These are phyloP conservation scores for Phialophora tarda DNA, from an alignment of 2,329 filamentous ascomycete species.

Conservation along the genomic window DNA sequence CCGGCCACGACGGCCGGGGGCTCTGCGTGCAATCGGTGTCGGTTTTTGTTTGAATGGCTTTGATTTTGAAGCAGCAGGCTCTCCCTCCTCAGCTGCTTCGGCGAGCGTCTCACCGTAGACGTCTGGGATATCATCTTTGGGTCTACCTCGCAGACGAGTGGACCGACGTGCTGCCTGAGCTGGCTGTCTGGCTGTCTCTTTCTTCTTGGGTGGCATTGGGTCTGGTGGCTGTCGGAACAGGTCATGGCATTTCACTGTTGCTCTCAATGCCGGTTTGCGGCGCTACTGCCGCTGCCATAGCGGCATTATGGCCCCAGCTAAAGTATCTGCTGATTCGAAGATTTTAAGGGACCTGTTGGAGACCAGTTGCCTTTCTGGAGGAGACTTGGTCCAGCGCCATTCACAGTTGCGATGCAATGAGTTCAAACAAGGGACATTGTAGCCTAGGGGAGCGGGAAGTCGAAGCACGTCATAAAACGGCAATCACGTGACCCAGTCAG, in stretches of 20 bases:
- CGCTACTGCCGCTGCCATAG: neutral
- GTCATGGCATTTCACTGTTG: slow-evolving; percentile 9
- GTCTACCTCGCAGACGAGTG: slow-evolving; percentile 25
- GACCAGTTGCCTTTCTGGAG: neutral
- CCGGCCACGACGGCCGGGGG: slow-evolving; percentile 24
- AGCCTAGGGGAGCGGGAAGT: neutral
- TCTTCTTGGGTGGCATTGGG: slow-evolving; percentile 29
- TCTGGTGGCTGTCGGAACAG: neutral
- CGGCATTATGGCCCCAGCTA: neutral
- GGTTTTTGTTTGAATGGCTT: slow-evolving; percentile 40
- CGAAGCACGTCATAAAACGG: neutral
- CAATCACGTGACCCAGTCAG: neutral
- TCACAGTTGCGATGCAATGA: neutral
- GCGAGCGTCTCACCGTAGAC: slow-evolving; percentile 52
- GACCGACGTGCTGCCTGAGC: slow-evolving; percentile 32
- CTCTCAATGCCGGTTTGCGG: neutral
- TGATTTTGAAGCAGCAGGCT: slow-evolving; percentile 41
- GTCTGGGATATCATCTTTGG: slow-evolving; percentile 44
- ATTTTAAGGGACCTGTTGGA: neutral
- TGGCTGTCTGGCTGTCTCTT: slow-evolving; percentile 5
- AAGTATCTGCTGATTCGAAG: neutral
- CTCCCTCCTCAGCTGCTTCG: slow-evolving; percentile 41
- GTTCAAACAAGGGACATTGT: neutral
- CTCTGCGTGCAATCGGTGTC: slow-evolving; percentile 28
- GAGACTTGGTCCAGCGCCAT: neutral